phyloP scores from a whole-genome alignment of 495 filamentous ascomycete species.

The Talaromyces adpressus region DNA sequence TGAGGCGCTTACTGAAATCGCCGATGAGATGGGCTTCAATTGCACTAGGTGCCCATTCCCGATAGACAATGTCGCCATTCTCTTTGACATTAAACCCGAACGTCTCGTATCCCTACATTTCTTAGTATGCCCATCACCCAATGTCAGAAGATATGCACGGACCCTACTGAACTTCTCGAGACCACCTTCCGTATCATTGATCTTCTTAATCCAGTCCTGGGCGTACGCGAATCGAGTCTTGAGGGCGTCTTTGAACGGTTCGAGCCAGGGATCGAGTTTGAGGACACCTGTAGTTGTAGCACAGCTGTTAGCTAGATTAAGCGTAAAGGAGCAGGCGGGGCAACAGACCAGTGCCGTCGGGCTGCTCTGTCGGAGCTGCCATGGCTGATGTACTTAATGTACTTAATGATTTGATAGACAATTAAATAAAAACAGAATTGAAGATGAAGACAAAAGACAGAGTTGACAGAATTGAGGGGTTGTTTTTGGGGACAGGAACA shows the following conservation, averaged over 20 bases:
- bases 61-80: slow-evolving; percentile 81
- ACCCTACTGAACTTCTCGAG: slow-evolving; percentile 89
- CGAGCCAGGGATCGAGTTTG: slow-evolving; percentile 82
- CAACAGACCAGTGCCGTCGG: slow-evolving; percentile 11
- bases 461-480: not conserved
- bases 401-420: no score
- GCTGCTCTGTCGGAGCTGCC: slow-evolving; percentile 7
- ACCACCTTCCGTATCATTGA: slow-evolving; percentile 79
- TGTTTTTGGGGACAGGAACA: not conserved
- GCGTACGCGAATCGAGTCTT: slow-evolving; percentile 71
- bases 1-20: slow-evolving; percentile 70
- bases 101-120: slow-evolving; percentile 65
- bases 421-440: no score
- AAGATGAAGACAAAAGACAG: not conserved
- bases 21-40: slow-evolving; percentile 79
- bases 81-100: slow-evolving; percentile 75
- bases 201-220: slow-evolving; percentile 78
- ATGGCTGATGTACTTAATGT: not conserved
- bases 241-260: slow-evolving; percentile 73
- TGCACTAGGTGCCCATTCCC: slow-evolving; percentile 95
- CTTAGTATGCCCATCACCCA: not conserved
- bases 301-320: not conserved
- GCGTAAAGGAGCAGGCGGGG: not conserved
- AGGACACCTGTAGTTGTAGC: slow-evolving; percentile 59
- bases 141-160: not conserved